phyloP scores from a whole-genome alignment of 345 rosid genomes.

The Pistacia integerrima region DNA sequence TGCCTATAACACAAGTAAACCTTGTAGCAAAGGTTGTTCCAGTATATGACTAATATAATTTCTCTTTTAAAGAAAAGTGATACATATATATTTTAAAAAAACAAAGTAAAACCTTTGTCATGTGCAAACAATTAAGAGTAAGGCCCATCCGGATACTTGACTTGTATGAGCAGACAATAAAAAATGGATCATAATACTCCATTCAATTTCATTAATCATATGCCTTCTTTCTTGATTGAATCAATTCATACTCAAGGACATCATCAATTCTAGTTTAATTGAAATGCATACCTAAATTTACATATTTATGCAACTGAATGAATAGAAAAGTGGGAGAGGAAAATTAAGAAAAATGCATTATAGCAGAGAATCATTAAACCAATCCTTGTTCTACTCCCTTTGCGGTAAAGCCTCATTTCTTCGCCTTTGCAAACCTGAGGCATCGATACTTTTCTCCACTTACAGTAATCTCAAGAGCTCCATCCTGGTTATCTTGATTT shows the following conservation, averaged over 20 bases:
- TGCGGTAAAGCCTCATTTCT: slow-evolving; percentile 52
- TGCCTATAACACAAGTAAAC: not conserved
- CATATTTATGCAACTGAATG: slow-evolving; percentile 15
- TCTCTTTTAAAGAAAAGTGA: not conserved
- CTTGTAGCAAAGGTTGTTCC: not conserved
- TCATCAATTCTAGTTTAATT: not conserved
- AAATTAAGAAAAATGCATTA: not conserved
- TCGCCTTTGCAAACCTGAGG: slow-evolving; percentile 90
- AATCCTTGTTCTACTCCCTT: not conserved
- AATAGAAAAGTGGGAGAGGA: slow-evolving; percentile 13
- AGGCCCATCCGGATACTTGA: too few relatives aligned
- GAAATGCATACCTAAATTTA: slow-evolving; percentile 20
- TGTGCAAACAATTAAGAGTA: not conserved
- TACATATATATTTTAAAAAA: not conserved
- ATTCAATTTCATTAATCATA: not conserved
- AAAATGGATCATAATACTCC: not conserved
- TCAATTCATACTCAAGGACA: not conserved
- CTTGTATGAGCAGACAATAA: not conserved
- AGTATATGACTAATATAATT: not conserved
- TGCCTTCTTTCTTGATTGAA: slow-evolving; percentile 17
- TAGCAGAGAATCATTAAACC: not conserved
- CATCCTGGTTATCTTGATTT: slow-evolving; percentile 93
- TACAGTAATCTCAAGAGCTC: slow-evolving; percentile 98
- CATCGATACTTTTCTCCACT: slow-evolving; percentile 92
- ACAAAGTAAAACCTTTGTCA: not conserved